Conservation (phyloP, 306 rosid species). For the Fagus sylvatica region DNA sequence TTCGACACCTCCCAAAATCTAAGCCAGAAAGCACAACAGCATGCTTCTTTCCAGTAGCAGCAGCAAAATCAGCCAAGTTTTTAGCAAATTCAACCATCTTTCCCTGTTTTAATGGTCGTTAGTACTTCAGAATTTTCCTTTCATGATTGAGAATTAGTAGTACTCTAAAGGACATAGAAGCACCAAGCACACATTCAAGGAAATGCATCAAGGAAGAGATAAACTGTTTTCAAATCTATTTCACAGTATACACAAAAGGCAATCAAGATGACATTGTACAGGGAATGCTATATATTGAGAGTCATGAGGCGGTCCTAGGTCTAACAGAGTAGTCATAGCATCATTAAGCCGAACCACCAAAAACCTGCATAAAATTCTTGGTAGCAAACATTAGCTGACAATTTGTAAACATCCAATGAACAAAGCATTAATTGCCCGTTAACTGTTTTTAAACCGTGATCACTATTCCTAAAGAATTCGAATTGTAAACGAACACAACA, state of each 20-base stretch:
- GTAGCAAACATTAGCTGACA: no score
- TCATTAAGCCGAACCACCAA: not conserved
- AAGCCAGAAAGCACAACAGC: conserved; percentile 79
- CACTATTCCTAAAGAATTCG: not conserved
- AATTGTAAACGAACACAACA: not conserved
- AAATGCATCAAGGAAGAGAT: conserved; percentile 8
- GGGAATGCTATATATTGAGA: not conserved
- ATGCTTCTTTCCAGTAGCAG: conserved; percentile 69
- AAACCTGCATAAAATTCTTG: not conserved
- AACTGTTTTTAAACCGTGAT: not conserved
- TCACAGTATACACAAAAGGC: no score
- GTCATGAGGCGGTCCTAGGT: not conserved
- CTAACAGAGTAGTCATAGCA: not conserved
- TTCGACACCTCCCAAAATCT: conserved; percentile 90
- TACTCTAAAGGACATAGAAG: conserved; percentile 9
- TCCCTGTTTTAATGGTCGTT: conserved; percentile 52
- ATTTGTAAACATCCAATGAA: not conserved
- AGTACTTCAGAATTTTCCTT: conserved; percentile 11
- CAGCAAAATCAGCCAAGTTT: conserved; percentile 69
- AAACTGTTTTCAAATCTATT: not conserved
- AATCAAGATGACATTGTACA: no score
- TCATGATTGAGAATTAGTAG: not conserved
- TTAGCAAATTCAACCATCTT: conserved; percentile 75
- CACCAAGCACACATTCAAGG: conserved; percentile 2
- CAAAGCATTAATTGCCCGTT: not conserved